Evolutionary conservation across 805 yeast genomes (phyloP).

Genomic region (Saturnispora besseyi): DNA sequence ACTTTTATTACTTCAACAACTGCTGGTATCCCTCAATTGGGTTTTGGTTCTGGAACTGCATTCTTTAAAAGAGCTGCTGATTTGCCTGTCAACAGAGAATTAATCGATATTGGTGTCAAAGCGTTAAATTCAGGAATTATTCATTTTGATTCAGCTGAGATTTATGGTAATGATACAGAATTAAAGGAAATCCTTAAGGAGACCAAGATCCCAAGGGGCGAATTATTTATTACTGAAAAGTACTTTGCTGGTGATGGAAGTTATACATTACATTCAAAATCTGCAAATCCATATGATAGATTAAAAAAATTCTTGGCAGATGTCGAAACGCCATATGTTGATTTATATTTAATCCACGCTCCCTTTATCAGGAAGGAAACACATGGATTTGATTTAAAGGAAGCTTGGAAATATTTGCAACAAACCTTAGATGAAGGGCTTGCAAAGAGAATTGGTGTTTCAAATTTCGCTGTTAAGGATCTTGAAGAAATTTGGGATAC

Average conservation of each 20-base stretch:
- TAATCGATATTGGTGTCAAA: constrained; percentile 35
- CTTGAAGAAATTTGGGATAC: constrained; percentile 34
- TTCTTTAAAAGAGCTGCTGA: constrained; percentile 34
- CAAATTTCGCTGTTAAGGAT: constrained; percentile 50
- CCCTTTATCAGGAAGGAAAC: constrained; percentile 43
- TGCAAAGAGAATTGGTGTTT: constrained; percentile 64
- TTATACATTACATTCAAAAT: constrained; percentile 12
- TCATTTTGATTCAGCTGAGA: constrained; percentile 62
- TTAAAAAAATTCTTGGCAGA: constrained; percentile 33
- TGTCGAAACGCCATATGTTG: constrained; percentile 38
- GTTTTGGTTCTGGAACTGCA: constrained; percentile 47
- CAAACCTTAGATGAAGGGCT: constrained; percentile 42
- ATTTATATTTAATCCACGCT: constrained; percentile 52
- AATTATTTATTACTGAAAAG: constrained; percentile 53
- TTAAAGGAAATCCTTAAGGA: constrained; percentile 36
- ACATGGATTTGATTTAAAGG: constrained; percentile 38
- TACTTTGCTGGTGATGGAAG: constrained; percentile 31
- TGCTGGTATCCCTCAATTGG: constrained; percentile 30
- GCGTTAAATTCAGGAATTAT: constrained; percentile 46
- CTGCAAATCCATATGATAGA: constrained; percentile 38
- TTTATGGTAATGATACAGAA: constrained; percentile 50
- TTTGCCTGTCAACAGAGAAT: constrained; percentile 30
- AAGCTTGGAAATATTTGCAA: constrained; percentile 52
- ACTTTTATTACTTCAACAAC: neutral
- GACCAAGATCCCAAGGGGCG: constrained; percentile 32